Evolutionary conservation across 768 basidiomycete genomes (phyloP), one percentile per base, ranked within the genome.

Genomic region (Chiua virens): DNA sequence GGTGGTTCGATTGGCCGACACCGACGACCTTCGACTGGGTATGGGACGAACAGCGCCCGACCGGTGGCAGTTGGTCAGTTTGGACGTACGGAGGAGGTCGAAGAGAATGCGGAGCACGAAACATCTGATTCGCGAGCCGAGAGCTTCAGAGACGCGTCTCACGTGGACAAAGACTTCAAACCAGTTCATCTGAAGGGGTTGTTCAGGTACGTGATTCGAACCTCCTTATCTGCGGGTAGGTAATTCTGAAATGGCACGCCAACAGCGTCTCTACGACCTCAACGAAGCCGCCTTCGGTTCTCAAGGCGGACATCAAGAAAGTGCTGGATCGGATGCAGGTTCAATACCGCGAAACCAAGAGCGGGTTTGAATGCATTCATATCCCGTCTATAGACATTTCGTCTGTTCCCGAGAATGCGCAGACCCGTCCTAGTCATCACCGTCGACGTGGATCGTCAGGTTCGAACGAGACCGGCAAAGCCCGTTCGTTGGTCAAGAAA

Each of bases 331-430:
- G 95, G 42, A 92, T 98, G 84, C 93, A 95, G 56, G 89, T 99
- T 28, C 92, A 93, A 68, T 93, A 97, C 66, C 82, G 92, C 36
- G 89, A 93, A 67, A 92, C 82, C 58, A 90, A 86, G 71, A 77
- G 83, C 50, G 97, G 96, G 3, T 98, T 92, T 67, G 96, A 99
- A 68, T 99, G 97, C 72, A 89, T 96, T 21, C 93, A 99, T 67
- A 71, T 90, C 27, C 96, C 96, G 0, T 94, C 92, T 25, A 98
- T 98, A 68, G 94, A 97, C 64, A 71, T 98, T 10, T 78, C 87
- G 4, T 87, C 91, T 14, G 77, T 96, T 13, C 79, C 82, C 10
- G 67, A 64, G 55, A 56, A 59, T 71, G 49, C 74, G 67, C 62
- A 63, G 14, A 56, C 65, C 2, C 64, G 64, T 11, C 63, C 60